A percentile compares a stretch with the other conserved stretches of the same genome.
phyloP scores from a whole-genome alignment of 2,329 filamentous ascomycete genomes.

The Colletotrichum sp. region DNA sequence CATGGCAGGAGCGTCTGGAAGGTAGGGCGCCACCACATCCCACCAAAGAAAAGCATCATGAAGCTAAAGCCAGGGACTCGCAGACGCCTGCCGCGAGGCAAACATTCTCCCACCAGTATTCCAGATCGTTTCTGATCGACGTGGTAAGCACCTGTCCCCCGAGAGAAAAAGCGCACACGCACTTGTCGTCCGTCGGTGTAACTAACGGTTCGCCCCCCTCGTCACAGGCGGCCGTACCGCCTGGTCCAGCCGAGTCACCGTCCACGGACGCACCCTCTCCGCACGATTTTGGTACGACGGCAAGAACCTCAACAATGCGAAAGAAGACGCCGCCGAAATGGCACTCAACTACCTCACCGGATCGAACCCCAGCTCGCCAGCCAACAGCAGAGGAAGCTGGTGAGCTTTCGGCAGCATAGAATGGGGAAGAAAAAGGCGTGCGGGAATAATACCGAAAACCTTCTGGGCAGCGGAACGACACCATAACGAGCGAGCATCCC shows the following conservation, averaged over 20 bases:
- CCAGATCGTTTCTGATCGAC: conserved; percentile 75
- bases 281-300: conserved; percentile 93
- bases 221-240: conserved; percentile 81
- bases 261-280: conserved; percentile 67
- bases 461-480: neutral
- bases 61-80: conserved; percentile 13
- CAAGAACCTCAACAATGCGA: conserved; percentile 84
- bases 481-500: conserved; percentile 3
- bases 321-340: conserved; percentile 89
- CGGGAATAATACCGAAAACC: neutral
- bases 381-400: conserved; percentile 27
- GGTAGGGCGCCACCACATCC: conserved; percentile 42
- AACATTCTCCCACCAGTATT: conserved; percentile 64
- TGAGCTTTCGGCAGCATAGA: neutral
- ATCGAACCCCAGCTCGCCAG: conserved; percentile 45
- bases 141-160: conserved; percentile 57
- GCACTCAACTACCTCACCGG: conserved; percentile 65
- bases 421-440: neutral
- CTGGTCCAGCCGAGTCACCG: conserved; percentile 83
- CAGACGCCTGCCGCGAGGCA: conserved; percentile 63
- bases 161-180: neutral
- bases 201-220: neutral
- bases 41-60: neutral
- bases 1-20: conserved; percentile 63
- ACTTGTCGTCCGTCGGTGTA: neutral